phyloP scores from a whole-genome alignment of 805 yeast species.

The Zygoascus tannicola region DNA sequence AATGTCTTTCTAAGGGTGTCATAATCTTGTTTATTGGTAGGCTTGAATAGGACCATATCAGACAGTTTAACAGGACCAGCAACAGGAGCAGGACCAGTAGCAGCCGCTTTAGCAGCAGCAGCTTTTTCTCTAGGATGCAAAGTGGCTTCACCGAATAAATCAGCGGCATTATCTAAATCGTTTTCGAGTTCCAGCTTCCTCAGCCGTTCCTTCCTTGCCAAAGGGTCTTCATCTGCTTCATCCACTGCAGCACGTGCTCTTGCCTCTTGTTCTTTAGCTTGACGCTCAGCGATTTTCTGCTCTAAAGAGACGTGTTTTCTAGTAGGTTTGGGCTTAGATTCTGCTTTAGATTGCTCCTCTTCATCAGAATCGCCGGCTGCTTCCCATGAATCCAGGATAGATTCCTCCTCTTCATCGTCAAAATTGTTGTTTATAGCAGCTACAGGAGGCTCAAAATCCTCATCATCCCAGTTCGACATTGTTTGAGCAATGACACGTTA shows the following conservation, averaged over 20 bases:
- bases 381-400: slow-evolving; percentile 92
- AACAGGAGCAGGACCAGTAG: slow-evolving; percentile 31
- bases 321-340: slow-evolving; percentile 32
- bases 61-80: slow-evolving; percentile 31
- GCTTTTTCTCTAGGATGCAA: slow-evolving; percentile 38
- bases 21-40: slow-evolving; percentile 69
- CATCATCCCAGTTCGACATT: slow-evolving; percentile 51
- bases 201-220: slow-evolving; percentile 64
- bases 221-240: slow-evolving; percentile 48
- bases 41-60: slow-evolving; percentile 60
- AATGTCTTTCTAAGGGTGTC: slow-evolving; percentile 69
- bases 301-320: slow-evolving; percentile 39
- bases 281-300: slow-evolving; percentile 32
- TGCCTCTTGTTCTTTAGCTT: slow-evolving; percentile 40
- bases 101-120: slow-evolving; percentile 24
- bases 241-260: slow-evolving; percentile 37
- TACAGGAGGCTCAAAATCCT: slow-evolving; percentile 65
- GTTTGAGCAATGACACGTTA: too few species aligned
- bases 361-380: slow-evolving; percentile 56
- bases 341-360: slow-evolving; percentile 37
- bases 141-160: slow-evolving; percentile 63
- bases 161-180: slow-evolving; percentile 89
- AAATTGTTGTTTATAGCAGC: slow-evolving; percentile 55
- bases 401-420: slow-evolving; percentile 62
- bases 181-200: slow-evolving; percentile 73